Base-by-base conservation (phyloP, 2,329 filamentous ascomycete species). In the Tolypocladium tundrense region DNA sequence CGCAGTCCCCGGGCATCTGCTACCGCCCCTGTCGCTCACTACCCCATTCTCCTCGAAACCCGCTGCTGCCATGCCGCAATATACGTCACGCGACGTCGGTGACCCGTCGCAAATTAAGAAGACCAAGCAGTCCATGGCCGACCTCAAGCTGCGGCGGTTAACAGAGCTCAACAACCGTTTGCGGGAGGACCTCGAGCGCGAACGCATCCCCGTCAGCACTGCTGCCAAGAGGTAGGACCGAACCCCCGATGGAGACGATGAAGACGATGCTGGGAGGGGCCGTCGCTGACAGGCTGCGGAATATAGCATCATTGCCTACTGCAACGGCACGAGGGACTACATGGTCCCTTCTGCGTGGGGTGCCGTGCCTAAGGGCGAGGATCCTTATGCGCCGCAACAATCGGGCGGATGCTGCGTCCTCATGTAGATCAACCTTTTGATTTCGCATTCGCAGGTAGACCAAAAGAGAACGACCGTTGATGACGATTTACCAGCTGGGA, bases 261-360 rank as follows among this genome's bases (percentile, higher is more conserved):
- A 31, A 31, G 45, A 3, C 31, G 10, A 11, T 35, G 16, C 9
- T 19, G 45, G 27, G 19, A 8, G 27, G 14, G 19, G 33, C 19
- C 21, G 48, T 37, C 16, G 11, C 58, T 60, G 53, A 60, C 50
- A 14, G 53, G 53, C n/a, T 37, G 41, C 16, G n/a, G 59, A 56
- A 37, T 59, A 63, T 70, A 99, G 94, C 75, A 89, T 97, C 73
- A 97, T 97, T 73, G 90, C 91, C 67, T 97, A 97, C 79, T 97
- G 93, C 77, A 96, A 96, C 76, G 92, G 90, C 75, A 97, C 94
- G 67, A 89, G 93, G 75, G 94, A 99, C 74, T 97, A 96, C 79
- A 97, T 99, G 94, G 92, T 97, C 57, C 92, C 92, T 55, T 96
- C 91, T 57, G 90, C 95, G 74, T 99, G 94, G 94, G 93, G 93